A percentile compares a stretch with the other conserved stretches of the same genome.
Conservation (phyloP, 2,329 filamentous ascomycete species). For the Blastomyces gilchristii region DNA sequence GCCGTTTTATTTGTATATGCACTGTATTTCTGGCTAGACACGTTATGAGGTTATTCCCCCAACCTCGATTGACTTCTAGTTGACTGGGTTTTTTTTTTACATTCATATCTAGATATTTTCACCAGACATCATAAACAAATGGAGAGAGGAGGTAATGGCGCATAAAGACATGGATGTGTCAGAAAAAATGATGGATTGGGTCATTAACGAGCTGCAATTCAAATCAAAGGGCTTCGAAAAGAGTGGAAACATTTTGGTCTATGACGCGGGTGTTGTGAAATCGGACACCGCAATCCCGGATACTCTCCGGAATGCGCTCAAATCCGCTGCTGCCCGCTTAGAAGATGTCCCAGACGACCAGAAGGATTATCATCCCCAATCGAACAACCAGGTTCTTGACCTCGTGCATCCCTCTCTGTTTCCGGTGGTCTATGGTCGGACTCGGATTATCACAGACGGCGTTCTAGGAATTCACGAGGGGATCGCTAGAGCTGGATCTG, state of each 20-base stretch:
- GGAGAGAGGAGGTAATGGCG: constrained; percentile 23
- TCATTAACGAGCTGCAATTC: constrained; percentile 40
- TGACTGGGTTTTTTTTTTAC: background rate
- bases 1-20: background rate
- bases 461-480: constrained; percentile 21
- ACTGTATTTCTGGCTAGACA: background rate
- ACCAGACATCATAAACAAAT: constrained; percentile 26
- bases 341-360: constrained; percentile 43
- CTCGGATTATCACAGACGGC: constrained; percentile 18
- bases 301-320: constrained; percentile 36
- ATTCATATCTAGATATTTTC: constrained; percentile 25
- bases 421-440: constrained; percentile 26
- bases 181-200: constrained; percentile 29
- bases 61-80: background rate
- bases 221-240: constrained; percentile 37
- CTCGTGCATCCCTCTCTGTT: constrained; percentile 53
- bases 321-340: constrained; percentile 39
- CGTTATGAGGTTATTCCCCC: background rate
- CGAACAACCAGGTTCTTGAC: constrained; percentile 49
- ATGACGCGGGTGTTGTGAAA: constrained; percentile 44
- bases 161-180: constrained; percentile 22
- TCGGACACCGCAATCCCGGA: constrained; percentile 41
- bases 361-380: constrained; percentile 56
- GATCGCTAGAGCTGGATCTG: constrained; percentile 14
- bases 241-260: constrained; percentile 33